A percentile compares a stretch with the other conserved stretches of the same genome.
Evolutionary conservation across 169 alveolate species (phyloP).

Genomic region (Cystoisospora suis): DNA sequence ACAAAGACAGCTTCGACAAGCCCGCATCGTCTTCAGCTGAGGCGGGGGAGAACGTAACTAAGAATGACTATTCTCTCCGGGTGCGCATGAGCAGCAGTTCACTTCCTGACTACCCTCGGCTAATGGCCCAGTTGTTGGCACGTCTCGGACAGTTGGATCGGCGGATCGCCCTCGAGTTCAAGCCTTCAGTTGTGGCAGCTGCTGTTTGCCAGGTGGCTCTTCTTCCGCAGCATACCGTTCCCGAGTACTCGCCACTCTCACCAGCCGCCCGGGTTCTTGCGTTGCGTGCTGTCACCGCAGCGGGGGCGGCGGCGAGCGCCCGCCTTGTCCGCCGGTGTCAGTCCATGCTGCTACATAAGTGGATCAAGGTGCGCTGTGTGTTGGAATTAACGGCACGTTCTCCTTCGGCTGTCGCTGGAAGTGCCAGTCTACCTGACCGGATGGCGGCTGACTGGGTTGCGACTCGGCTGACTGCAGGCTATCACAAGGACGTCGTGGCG

Average conservation of each 20-base stretch:
- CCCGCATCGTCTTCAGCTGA: not conserved
- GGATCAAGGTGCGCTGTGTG: slow-evolving; percentile 38
- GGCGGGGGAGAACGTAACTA: not conserved
- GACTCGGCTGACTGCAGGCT: slow-evolving; percentile 3
- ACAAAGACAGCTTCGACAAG: not conserved
- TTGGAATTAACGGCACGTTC: not conserved
- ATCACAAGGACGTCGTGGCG: slow-evolving; percentile 30
- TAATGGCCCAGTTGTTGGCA: slow-evolving; percentile 46
- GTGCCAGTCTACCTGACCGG: slow-evolving; percentile 19
- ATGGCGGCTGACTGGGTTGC: slow-evolving; percentile 55
- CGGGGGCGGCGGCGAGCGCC: slow-evolving; percentile 35
- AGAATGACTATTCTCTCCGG: slow-evolving; percentile 1
- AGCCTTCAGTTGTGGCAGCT: slow-evolving; percentile 49
- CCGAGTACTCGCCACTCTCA: slow-evolving; percentile 34
- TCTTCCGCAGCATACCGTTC: slow-evolving; percentile 27
- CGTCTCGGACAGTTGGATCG: slow-evolving; percentile 39
- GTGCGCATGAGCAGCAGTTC: slow-evolving; percentile 54
- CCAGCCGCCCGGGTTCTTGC: slow-evolving; percentile 36
- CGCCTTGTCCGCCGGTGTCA: slow-evolving; percentile 52
- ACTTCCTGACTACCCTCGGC: slow-evolving; percentile 37
- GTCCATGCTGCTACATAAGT: slow-evolving; percentile 50
- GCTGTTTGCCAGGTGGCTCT: slow-evolving; percentile 50
- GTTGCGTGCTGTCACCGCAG: slow-evolving; percentile 36
- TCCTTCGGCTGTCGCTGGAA: not conserved
- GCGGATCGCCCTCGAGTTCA: slow-evolving; percentile 32